Evolutionary conservation across 108 stramenopile genomes (phyloP).

Genomic region (Fragilaria crotonensis): DNA sequence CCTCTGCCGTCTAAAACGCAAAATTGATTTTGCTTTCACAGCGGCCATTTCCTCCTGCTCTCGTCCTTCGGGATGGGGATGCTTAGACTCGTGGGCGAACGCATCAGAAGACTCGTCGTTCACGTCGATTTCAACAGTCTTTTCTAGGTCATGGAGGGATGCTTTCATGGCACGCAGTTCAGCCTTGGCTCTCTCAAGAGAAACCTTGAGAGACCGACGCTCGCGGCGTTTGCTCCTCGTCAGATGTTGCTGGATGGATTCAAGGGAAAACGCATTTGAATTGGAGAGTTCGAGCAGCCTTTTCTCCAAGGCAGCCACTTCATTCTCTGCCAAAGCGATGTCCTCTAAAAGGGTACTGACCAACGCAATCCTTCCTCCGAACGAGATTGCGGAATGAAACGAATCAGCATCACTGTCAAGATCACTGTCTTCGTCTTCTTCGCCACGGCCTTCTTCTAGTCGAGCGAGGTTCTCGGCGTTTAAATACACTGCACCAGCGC

Average conservation of each 20-base stretch:
- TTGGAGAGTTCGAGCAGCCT: not conserved
- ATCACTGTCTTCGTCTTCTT: conserved; percentile 29
- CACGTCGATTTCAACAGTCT: conserved; percentile 1
- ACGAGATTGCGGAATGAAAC: conserved; percentile 54
- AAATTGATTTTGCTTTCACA: not conserved
- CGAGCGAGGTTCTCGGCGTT: conserved; percentile 58
- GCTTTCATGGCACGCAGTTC: conserved; percentile 39
- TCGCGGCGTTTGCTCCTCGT: not conserved
- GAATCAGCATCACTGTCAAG: conserved; percentile 39
- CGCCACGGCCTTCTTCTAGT: conserved; percentile 33
- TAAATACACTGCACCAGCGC: conserved; percentile 25
- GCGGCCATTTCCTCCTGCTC: conserved; percentile 2
- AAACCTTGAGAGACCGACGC: conserved; percentile 9
- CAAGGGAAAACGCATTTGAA: not conserved
- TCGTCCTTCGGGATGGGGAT: not conserved
- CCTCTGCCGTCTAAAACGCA: not conserved
- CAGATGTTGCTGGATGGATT: not conserved
- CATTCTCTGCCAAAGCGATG: conserved; percentile 13
- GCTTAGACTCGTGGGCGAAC: not conserved
- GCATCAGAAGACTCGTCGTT: not conserved
- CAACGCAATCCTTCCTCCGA: conserved; percentile 22
- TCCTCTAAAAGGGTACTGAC: conserved; percentile 25
- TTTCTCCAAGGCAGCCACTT: conserved; percentile 6
- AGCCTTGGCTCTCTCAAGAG: conserved; percentile 27
- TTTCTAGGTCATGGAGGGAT: conserved; percentile 20